Base-by-base conservation (phyloP, 352 stramenopile genomes). In the Phytophthora meadii region DNA sequence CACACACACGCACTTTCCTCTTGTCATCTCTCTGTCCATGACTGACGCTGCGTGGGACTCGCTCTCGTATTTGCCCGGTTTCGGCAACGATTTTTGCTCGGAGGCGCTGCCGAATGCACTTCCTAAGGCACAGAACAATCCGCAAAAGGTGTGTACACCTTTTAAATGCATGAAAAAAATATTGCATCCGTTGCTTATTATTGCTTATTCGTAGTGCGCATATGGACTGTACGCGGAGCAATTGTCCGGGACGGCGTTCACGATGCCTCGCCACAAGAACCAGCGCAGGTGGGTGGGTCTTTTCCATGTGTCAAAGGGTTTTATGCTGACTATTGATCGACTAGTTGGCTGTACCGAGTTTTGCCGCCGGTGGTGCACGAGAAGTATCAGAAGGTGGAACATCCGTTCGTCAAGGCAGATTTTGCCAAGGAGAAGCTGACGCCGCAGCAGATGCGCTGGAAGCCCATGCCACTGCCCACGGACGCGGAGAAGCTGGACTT, bases 241-340 rank as follows among this genome's bases (percentile, higher is more conserved):
- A 72, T 69, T 99, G 30, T 98, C 93, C 17, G 97, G 97, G 42
- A 98, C 96, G 49, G 95, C 96, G 27, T 99, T 99, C 82, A 99
- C 97, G 24, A 65, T 96, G 54, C 95, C 96, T 45, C 87, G 96
- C 22, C 76, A 88, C 65, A 88, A 77, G 52, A 96, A 96, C 75
- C 82, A 96, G 59, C 86, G 84, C 77, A 84, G 63, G 73, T 79
- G 25, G 89, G 92, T 54, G 24, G 93, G 90, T 53, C 27, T 7
- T 40, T 27, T 53, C 7, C 9, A 24, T 17, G 12, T 75, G 94
- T 79, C 14, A 17, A 12, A 24, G 22, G 1, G 30, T 36, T 36
- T 11, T 36, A 19, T 12, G 45, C 28, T 60, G 7, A 57, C 11
- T 28, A 37, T 36, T 56, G n/a, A 14, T 27, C 49, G 1, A 46